phyloP scores from a whole-genome alignment of 805 yeast species.

The Candida oleophila region DNA sequence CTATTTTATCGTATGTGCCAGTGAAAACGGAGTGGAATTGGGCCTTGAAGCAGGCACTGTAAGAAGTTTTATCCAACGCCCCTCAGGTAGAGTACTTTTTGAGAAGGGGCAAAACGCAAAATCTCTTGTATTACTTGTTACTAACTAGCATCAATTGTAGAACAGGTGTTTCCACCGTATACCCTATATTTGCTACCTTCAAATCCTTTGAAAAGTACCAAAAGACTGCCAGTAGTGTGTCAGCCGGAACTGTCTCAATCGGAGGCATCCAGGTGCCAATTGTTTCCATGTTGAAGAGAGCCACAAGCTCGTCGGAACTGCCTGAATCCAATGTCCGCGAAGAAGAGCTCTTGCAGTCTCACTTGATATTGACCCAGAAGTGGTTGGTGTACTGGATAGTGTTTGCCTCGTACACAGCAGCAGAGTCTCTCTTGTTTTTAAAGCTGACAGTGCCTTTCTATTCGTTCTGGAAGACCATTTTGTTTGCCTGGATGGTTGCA shows the following conservation, averaged over 20 bases:
- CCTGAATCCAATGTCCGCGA: neutral
- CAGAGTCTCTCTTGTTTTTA: slow-evolving; percentile 45
- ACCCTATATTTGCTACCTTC: slow-evolving; percentile 63
- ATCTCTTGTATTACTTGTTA: neutral
- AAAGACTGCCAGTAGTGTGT: slow-evolving; percentile 24
- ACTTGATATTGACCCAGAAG: slow-evolving; percentile 33
- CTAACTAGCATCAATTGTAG: slow-evolving; percentile 16
- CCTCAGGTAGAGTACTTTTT: too few relatives aligned
- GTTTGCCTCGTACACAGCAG: slow-evolving; percentile 40
- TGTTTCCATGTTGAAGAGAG: slow-evolving; percentile 30
- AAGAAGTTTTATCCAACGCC: too few relatives aligned
- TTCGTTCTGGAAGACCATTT: slow-evolving; percentile 43
- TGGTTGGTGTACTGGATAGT: slow-evolving; percentile 66
- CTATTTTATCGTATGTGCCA: slow-evolving; percentile 17
- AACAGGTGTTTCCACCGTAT: slow-evolving; percentile 42
- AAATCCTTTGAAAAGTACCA: slow-evolving; percentile 49
- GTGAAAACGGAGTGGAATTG: neutral
- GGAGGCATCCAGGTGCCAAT: slow-evolving; percentile 42
- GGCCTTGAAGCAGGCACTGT: too few relatives aligned
- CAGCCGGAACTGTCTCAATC: slow-evolving; percentile 31
- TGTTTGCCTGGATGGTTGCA: slow-evolving; percentile 61
- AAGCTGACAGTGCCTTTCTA: slow-evolving; percentile 54
- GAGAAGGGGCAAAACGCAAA: too few relatives aligned
- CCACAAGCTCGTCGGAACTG: slow-evolving; percentile 17
- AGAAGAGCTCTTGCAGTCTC: slow-evolving; percentile 18